These are phyloP conservation scores for Anastatica hierochuntica DNA, from an alignment of 345 rosid species.

Conservation along the genomic window DNA sequence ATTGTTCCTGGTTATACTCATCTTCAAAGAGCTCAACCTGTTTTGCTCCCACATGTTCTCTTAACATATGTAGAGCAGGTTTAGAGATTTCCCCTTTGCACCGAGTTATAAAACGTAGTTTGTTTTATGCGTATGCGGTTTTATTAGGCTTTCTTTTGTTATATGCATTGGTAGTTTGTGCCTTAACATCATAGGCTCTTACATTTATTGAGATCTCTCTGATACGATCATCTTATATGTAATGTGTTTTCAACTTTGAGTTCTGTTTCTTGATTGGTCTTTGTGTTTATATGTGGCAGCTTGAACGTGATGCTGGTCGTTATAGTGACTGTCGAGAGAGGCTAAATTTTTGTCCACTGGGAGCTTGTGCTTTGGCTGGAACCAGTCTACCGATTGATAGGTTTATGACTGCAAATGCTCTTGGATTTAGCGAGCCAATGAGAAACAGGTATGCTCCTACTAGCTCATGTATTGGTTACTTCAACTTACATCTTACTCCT, in stretches of 20 bases:
- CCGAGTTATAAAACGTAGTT: no score
- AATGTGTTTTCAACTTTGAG: no score
- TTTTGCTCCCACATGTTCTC: slow-evolving; percentile 74
- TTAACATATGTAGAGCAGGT: slow-evolving; percentile 93
- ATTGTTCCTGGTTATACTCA: slow-evolving; percentile 95
- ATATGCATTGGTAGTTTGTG: background rate
- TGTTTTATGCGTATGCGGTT: background rate
- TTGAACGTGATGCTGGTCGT: slow-evolving; percentile 87
- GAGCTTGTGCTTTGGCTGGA: slow-evolving; percentile 98
- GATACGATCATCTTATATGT: background rate
- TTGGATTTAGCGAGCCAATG: slow-evolving; percentile 82
- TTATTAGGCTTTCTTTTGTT: background rate
- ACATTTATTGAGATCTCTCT: background rate
- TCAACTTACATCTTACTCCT: background rate
- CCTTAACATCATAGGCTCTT: background rate
- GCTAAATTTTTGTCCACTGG: slow-evolving; percentile 74
- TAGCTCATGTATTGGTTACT: background rate
- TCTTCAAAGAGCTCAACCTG: slow-evolving; percentile 93
- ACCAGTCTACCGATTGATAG: slow-evolving; percentile 91
- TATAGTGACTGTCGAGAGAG: slow-evolving; percentile 66
- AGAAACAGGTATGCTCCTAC: slow-evolving; percentile 67
- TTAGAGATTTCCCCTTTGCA: background rate
- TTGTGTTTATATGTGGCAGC: slow-evolving; percentile 43
- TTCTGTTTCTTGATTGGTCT: background rate
- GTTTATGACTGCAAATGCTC: slow-evolving; percentile 62